These are phyloP conservation scores for Rubia peregrina DNA, from an alignment of 305 asterid genomes.

Conservation along the genomic window DNA sequence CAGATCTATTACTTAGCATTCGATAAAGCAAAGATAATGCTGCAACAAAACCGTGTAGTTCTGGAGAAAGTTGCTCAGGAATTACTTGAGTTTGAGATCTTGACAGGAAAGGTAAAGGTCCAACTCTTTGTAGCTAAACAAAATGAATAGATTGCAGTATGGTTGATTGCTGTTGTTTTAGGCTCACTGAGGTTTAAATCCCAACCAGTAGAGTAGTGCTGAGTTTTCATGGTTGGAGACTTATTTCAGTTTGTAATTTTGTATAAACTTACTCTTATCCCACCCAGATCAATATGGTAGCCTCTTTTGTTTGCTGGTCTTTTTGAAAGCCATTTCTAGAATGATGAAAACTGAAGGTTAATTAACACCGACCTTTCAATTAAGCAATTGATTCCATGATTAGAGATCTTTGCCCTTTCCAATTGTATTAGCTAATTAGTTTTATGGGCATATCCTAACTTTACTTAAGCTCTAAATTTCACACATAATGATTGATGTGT, in stretches of 20 bases:
- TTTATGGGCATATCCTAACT: not conserved
- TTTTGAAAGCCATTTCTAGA: not conserved
- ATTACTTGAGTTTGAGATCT: constrained; percentile 68
- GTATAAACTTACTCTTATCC: not conserved
- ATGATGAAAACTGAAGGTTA: not conserved
- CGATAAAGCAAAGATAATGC: constrained; percentile 66
- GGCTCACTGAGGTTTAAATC: not conserved
- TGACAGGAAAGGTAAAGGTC: constrained; percentile 70
- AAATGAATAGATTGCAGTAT: not conserved
- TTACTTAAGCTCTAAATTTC: not conserved
- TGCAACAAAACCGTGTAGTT: constrained; percentile 52
- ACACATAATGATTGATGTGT: not conserved
- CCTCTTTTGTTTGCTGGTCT: not conserved
- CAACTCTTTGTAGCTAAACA: not conserved
- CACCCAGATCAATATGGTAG: not conserved
- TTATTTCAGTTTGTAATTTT: not conserved
- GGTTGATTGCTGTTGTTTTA: not conserved
- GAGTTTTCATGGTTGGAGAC: not conserved
- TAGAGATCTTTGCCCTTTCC: not conserved
- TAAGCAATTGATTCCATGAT: not conserved
- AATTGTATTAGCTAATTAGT: not conserved
- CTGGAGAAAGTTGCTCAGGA: constrained; percentile 88
- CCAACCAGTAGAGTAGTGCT: not conserved
- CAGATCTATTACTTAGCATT: constrained; percentile 81
- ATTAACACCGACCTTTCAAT: not conserved